A percentile compares a stretch with the other conserved stretches of the same genome.
These are phyloP conservation scores for Neonectria ditissima DNA, from an alignment of 2,329 filamentous ascomycete species.

Conservation along the genomic window DNA sequence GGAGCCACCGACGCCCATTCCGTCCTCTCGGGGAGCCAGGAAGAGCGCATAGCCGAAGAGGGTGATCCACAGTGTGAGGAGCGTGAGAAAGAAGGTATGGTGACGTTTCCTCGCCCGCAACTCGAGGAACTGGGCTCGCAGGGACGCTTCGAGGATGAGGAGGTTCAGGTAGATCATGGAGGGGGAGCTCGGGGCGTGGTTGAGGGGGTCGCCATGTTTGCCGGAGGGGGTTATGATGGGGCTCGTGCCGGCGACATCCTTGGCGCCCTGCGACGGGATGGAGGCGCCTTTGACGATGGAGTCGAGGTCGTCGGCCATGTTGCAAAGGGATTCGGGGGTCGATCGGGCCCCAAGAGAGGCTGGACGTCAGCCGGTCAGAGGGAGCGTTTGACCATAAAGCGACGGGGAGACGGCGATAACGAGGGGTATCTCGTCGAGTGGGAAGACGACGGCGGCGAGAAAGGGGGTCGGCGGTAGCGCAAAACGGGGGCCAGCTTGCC, in stretches of 20 bases:
- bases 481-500: constrained; percentile 15
- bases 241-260: constrained; percentile 53
- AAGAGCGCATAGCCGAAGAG: constrained; percentile 93
- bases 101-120: constrained; percentile 88
- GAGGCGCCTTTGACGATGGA: constrained; percentile 93
- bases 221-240: constrained; percentile 57
- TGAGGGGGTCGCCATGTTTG: constrained; percentile 76
- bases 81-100: constrained; percentile 89
- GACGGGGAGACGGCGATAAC: neutral
- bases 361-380: constrained; percentile 40
- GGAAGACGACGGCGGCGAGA: constrained; percentile 3
- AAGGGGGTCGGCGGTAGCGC: constrained; percentile 13
- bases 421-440: neutral
- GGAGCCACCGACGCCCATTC: constrained; percentile 87
- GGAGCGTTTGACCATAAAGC: constrained; percentile 40
- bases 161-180: constrained; percentile 99
- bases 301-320: constrained; percentile 78
- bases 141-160: constrained; percentile 92
- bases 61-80: constrained; percentile 83
- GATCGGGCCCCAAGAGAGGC: constrained; percentile 30
- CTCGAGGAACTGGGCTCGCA: constrained; percentile 92
- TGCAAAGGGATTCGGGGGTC: constrained; percentile 12
- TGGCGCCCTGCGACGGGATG: constrained; percentile 67
- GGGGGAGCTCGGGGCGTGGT: constrained; percentile 86
- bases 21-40: constrained; percentile 95